Evolutionary conservation across 352 stramenopile species (phyloP), one percentile per base, ranked within the genome.

Genomic region (Plasmopara halstedii): DNA sequence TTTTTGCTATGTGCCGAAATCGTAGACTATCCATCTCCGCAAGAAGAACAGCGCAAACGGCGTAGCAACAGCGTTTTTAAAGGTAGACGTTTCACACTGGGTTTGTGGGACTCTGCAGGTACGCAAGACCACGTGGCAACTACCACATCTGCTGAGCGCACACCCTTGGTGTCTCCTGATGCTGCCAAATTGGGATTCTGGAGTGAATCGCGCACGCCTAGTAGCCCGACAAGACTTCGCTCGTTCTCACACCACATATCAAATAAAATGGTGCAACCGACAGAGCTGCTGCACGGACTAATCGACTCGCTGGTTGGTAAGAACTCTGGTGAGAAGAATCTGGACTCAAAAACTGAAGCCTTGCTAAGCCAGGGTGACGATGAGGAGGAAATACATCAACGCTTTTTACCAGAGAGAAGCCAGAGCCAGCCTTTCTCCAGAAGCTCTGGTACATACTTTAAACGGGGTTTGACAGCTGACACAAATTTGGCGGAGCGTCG

Each of bases 1-100:
- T 92, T 72, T 43, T 47, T 92, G 33, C 41, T 89, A 46, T 92
- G 80, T 47, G 65, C 74, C 2, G 80, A 92, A 41, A 72, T 92
- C 6, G 64, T 92, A 13, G 71, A 86, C 46, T 92, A 89, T 31
- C 59, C 71, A 21, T 67, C 54, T 13, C 59, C 59, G 6, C 51
- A 56, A 32, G 55, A 67, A 40, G 43, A 61, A 23, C 51, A 50
- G 17, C n/a, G 38, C 15, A 73, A 73, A 38, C 67, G 57, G 0
- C 75, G 67, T 27, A 58, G 57, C n/a, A 70, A 46, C 14, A 70
- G 67, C 31, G 53, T 87, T 27, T 87, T 86, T 47, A 67, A 70
- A 31, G 49, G 53, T 15, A 66, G 70, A 5, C 60, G 66, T 9
- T 87, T 87, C 36, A 85, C 75, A 8, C 60, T 88, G 11, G 72